Percentiles rank a stretch among this genome's conserved stretches.
Conservation (phyloP, 805 yeast genomes). For the baker's yeast (Saccharomyces cerevisiae) region DNA sequence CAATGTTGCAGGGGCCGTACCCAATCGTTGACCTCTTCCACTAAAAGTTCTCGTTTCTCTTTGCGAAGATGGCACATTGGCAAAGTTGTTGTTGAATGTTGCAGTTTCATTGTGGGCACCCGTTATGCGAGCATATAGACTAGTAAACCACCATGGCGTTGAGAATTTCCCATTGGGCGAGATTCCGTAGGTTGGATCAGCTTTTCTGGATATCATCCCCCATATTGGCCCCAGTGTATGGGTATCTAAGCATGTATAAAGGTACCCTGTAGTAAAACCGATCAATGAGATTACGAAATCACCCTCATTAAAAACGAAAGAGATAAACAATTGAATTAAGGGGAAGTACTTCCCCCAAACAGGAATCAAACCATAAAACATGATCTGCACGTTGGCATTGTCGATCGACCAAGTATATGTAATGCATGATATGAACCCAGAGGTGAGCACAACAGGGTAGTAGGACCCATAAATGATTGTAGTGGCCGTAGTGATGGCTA, state of each 20-base stretch:
- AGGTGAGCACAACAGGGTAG: slow-evolving; percentile 12
- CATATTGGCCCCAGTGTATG: slow-evolving; percentile 42
- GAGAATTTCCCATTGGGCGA: slow-evolving; percentile 20
- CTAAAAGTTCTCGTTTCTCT: slow-evolving; percentile 2
- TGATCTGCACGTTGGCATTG: slow-evolving; percentile 44
- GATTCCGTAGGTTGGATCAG: slow-evolving; percentile 13
- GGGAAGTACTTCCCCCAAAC: slow-evolving; percentile 50
- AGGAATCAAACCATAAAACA: slow-evolving; percentile 46
- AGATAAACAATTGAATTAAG: slow-evolving; percentile 29
- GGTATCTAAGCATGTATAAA: slow-evolving; percentile 57
- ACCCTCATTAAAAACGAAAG: slow-evolving; percentile 40
- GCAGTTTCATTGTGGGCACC: background rate
- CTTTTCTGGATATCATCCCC: slow-evolving; percentile 25
- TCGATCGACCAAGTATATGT: slow-evolving; percentile 57
- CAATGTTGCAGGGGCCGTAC: background rate
- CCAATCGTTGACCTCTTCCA: slow-evolving; percentile 8
- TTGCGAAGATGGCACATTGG: background rate
- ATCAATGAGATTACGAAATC: slow-evolving; percentile 36
- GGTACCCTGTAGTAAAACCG: slow-evolving; percentile 50
- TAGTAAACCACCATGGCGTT: slow-evolving; percentile 17
- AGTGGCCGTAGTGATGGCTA: slow-evolving; percentile 6
- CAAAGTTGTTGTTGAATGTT: background rate
- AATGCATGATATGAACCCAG: slow-evolving; percentile 28
- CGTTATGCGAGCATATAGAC: background rate
- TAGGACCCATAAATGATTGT: slow-evolving; percentile 9